Percentiles rank a stretch among this genome's conserved stretches.
Conservation (phyloP, 208 protist species). For the Borovskyia barvae region DNA sequence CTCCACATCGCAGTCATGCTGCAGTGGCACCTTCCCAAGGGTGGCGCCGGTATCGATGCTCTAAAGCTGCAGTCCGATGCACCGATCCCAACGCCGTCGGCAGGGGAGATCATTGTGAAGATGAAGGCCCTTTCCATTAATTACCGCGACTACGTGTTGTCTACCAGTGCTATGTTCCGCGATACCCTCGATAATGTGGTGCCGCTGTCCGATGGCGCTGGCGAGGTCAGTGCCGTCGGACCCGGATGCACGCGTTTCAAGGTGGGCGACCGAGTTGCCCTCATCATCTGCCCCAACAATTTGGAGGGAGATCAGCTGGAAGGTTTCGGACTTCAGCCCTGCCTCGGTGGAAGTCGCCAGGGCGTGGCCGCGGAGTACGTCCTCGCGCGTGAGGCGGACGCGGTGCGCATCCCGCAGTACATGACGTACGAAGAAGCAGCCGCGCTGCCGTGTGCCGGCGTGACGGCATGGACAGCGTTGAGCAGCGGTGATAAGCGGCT, state of each 20-base stretch:
- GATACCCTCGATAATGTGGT: slow-evolving; percentile 20
- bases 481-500: slow-evolving; percentile 23
- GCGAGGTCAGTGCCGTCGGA: slow-evolving; percentile 19
- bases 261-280: slow-evolving; percentile 28
- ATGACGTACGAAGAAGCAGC: slow-evolving; percentile 31
- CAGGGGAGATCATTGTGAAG: slow-evolving; percentile 15
- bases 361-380: slow-evolving; percentile 31
- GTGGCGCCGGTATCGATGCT: slow-evolving; percentile 19
- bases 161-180: slow-evolving; percentile 5
- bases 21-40: slow-evolving; percentile 32
- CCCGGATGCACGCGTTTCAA: slow-evolving; percentile 6
- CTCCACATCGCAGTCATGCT: slow-evolving; percentile 11
- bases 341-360: slow-evolving; percentile 19
- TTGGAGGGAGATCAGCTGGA: slow-evolving; percentile 22
- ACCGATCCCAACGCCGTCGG: slow-evolving; percentile 14
- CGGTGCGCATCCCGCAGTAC: slow-evolving; percentile 14
- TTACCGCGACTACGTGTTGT: slow-evolving; percentile 25
- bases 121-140: slow-evolving; percentile 29
- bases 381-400: slow-evolving; percentile 12
- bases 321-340: slow-evolving; percentile 18
- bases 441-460: slow-evolving; percentile 25
- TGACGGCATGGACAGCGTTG: slow-evolving; percentile 31
- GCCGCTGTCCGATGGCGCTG: slow-evolving; percentile 24
- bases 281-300: slow-evolving; percentile 13
- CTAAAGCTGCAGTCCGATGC: slow-evolving; percentile 12